Evolutionary conservation across 805 yeast genomes (phyloP).

Genomic region (Hanseniaspora meyeri): DNA sequence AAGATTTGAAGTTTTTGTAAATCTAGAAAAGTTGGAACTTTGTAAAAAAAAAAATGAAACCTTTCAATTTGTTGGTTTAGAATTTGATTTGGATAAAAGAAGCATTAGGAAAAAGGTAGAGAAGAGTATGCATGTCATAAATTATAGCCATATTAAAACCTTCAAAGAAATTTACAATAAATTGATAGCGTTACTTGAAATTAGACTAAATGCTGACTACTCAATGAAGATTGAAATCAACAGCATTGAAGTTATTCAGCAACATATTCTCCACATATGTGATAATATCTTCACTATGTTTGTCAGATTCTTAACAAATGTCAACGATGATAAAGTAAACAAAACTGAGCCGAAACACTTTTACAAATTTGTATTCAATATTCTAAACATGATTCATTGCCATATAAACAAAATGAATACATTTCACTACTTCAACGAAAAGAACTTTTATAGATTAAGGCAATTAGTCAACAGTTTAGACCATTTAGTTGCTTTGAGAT

Average conservation of each 20-base stretch:
- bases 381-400: neutral
- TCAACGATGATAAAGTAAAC: neutral
- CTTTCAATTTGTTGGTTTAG: conserved; percentile 35
- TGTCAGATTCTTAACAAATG: conserved; percentile 5
- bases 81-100: conserved; percentile 27
- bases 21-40: conserved; percentile 29
- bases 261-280: conserved; percentile 17
- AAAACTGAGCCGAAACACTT: neutral
- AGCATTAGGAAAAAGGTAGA: conserved; percentile 28
- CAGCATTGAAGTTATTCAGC: conserved; percentile 17
- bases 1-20: conserved; percentile 34
- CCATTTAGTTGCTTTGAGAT: neutral
- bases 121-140: conserved; percentile 18
- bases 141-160: conserved; percentile 14
- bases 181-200: conserved; percentile 22
- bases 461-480: neutral
- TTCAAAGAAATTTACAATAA: conserved; percentile 20
- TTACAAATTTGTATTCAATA: neutral
- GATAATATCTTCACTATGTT: conserved; percentile 19
- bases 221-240: conserved; percentile 20
- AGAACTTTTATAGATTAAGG: neutral
- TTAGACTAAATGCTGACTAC: conserved; percentile 27
- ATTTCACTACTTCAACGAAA: neutral
- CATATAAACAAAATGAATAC: neutral
- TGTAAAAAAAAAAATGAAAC: conserved; percentile 15